Base-by-base conservation (phyloP, 2,329 filamentous ascomycete genomes). In the Orbilia ellipsospora region DNA sequence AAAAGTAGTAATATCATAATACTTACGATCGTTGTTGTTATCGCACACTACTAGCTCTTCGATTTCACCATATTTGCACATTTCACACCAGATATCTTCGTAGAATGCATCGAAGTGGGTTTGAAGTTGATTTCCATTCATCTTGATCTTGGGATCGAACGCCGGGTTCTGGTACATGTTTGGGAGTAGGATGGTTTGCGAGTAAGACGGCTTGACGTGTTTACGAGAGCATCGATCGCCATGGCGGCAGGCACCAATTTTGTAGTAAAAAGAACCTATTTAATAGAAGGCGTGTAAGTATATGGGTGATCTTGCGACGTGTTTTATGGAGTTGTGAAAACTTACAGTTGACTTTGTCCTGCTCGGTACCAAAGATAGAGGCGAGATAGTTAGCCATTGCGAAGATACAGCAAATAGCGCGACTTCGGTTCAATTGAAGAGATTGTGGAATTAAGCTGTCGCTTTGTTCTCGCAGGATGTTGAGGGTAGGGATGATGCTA, bases 21-120 rank as follows among this genome's bases (percentile, higher is more conserved):
- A 88, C 90, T 80, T 83, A 92, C 90, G 94, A 82, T 99, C 95
- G 84, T 99, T 99, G 84, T 98, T 98, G 84, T 99, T 99, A 85
- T 99, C 95, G 84, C 95, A 99, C 1, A 99, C 94, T 12, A 99
- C 95, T 12, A 99, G 88, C 85, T 99, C 95, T 85, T 99, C 95
- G 42, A 98, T 87, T 84, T 98, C 93, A 79, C 95, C 95, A 83
- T 96, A 99, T 85, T 96, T 93, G 90, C 95, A 98, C 86, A 99
- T 92, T 88, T 99, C 95, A 85, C 94, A 98, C 94, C 95, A 99
- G 79, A 99, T 93, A 83, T 99, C 95, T 86, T 99, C 95, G 87
- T 99, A 99, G 84, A 99, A 99, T 81, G 95, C 95, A 84, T 99
- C 95, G 82, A 99, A 99, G 88, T 99, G 95, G 86, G 97, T 97